These are phyloP conservation scores for Psilocybe cubensis DNA, from an alignment of 768 basidiomycete genomes.

Conservation along the genomic window DNA sequence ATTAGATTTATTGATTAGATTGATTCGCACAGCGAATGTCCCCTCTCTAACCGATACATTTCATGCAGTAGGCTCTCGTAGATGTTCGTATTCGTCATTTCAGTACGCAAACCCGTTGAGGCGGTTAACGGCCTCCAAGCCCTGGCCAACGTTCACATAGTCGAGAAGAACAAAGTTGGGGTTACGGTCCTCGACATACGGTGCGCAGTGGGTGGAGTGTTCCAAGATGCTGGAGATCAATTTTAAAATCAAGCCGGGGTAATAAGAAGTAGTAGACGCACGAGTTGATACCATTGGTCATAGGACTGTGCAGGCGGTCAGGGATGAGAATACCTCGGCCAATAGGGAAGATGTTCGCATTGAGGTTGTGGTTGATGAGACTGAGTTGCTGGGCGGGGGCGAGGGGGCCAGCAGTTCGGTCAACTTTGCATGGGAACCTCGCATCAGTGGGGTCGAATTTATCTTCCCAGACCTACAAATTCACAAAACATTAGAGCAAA, in stretches of 20 bases:
- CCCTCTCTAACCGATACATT: background rate
- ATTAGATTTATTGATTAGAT: conserved; percentile 5
- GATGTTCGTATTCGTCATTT: background rate
- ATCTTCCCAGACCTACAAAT: conserved; percentile 54
- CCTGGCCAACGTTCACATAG: conserved; percentile 51
- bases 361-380: conserved; percentile 59
- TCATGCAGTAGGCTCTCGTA: background rate
- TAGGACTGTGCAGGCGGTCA: conserved; percentile 35
- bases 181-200: conserved; percentile 40
- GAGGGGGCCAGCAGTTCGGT: conserved; percentile 53
- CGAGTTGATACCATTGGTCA: conserved; percentile 38
- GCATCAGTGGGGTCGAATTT: conserved; percentile 51
- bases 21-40: conserved; percentile 21
- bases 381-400: conserved; percentile 52
- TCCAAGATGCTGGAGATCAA: conserved; percentile 29
- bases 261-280: conserved; percentile 25
- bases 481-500: background rate
- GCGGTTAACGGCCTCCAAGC: conserved; percentile 40
- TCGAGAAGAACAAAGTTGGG: conserved; percentile 58
- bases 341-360: conserved; percentile 40
- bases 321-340: conserved; percentile 39
- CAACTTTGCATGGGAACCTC: conserved; percentile 55
- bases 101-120: conserved; percentile 41
- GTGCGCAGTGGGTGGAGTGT: conserved; percentile 46
- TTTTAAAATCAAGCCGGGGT: background rate